Conservation (phyloP, 257 asterid genomes). For the Voacanga thouarsii region DNA sequence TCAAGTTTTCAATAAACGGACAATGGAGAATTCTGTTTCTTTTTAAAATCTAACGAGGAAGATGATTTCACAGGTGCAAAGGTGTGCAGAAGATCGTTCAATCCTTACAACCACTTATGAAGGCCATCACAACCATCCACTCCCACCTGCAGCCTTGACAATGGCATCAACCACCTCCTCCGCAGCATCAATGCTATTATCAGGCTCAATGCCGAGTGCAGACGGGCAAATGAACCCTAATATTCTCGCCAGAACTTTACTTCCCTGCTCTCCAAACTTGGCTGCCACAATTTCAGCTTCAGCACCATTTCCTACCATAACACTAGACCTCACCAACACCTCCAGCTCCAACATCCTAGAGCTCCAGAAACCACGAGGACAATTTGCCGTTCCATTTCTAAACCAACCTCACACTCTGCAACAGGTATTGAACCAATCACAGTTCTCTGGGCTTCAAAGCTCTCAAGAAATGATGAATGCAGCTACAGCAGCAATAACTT, state of each 20-base stretch:
- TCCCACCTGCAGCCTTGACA: conserved; percentile 49
- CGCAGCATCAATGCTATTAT: conserved; percentile 37
- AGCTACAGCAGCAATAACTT: conserved; percentile 31
- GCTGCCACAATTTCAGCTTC: conserved; percentile 45
- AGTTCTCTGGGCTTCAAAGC: neutral
- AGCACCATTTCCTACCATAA: conserved; percentile 50
- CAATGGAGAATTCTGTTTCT: neutral
- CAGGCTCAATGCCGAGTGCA: conserved; percentile 40
- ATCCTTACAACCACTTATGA: conserved; percentile 44
- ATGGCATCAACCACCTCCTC: conserved; percentile 48
- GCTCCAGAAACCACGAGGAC: neutral
- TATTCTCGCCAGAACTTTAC: conserved; percentile 9
- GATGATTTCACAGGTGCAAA: conserved; percentile 33
- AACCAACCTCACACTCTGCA: neutral
- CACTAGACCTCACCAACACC: conserved; percentile 38
- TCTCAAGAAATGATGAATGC: conserved; percentile 33
- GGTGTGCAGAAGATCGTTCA: conserved; percentile 39
- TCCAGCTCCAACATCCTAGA: neutral
- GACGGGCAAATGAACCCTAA: conserved; percentile 22
- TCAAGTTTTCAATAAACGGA: neutral
- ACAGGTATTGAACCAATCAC: conserved; percentile 10
- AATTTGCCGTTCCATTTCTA: neutral
- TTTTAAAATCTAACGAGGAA: too few species aligned
- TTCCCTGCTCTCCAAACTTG: conserved; percentile 23
- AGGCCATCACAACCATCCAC: conserved; percentile 50